phyloP scores from a whole-genome alignment of 1,284 basidiomycete species.

The Pseudozyma flocculosa region DNA sequence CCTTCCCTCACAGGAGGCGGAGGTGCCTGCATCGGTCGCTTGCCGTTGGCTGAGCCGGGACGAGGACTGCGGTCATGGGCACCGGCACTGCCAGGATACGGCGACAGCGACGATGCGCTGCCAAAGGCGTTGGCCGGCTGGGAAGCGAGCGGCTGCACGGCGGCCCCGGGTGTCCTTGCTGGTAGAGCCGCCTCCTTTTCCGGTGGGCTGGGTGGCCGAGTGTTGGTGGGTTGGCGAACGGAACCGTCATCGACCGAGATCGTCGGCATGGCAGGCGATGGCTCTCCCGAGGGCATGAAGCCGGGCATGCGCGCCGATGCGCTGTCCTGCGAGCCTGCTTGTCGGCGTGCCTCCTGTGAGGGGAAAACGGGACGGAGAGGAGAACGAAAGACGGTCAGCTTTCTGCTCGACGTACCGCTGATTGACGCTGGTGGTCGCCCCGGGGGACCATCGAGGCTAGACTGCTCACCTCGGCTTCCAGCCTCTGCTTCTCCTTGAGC shows the following conservation, averaged over 20 bases:
- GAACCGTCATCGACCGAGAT: not conserved
- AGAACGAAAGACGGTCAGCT: too few species aligned
- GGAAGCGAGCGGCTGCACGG: not conserved
- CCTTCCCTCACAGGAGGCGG: conserved; percentile 14
- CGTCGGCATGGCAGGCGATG: not conserved
- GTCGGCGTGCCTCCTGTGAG: too few species aligned
- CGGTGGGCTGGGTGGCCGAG: not conserved
- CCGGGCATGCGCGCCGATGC: not conserved
- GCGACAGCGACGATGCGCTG: conserved; percentile 15
- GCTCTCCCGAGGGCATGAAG: not conserved
- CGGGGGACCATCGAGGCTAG: too few species aligned
- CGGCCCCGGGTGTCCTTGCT: not conserved
- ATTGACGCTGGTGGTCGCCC: too few species aligned
- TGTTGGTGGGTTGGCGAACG: not conserved
- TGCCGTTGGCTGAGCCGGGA: conserved; percentile 15
- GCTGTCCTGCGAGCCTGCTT: not conserved
- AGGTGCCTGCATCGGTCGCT: conserved; percentile 33
- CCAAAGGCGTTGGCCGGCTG: conserved; percentile 9
- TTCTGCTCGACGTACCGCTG: too few species aligned
- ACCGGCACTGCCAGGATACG: conserved; percentile 7
- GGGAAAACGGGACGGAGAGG: too few species aligned
- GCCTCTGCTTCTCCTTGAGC: conserved; percentile 21
- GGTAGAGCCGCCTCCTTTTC: not conserved
- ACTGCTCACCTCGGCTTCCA: not conserved
- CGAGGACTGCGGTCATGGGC: not conserved